Percentiles rank a stretch among this genome's conserved stretches.
phyloP scores from a whole-genome alignment of 1,284 basidiomycete genomes.

The Ceratorhiza oryzae-sativae region DNA sequence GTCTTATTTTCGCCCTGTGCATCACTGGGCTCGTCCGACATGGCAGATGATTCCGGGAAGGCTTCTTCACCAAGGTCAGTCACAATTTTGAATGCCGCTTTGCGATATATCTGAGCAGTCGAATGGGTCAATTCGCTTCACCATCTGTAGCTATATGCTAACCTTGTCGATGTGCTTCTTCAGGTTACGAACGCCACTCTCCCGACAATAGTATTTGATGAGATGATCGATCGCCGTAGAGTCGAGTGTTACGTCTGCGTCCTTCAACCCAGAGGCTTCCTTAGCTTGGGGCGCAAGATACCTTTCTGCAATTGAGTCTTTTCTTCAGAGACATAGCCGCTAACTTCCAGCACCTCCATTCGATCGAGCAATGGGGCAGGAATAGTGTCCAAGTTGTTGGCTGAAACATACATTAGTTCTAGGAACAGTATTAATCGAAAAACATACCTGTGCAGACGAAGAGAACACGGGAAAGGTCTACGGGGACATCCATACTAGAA shows the following conservation, averaged over 20 bases:
- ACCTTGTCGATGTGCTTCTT: conserved; percentile 98
- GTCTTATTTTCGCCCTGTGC: conserved; percentile 41
- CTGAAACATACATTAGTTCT: conserved; percentile 50
- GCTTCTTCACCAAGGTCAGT: conserved; percentile 89
- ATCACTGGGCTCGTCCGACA: conserved; percentile 43
- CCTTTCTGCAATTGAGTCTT: conserved; percentile 91
- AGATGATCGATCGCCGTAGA: conserved; percentile 84
- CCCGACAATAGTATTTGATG: conserved; percentile 96
- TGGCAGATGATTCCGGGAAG: conserved; percentile 59
- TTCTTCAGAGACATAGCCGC: conserved; percentile 96
- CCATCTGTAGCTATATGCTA: conserved; percentile 35
- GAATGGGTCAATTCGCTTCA: not conserved
- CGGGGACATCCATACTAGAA: conserved; percentile 91
- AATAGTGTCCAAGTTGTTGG: conserved; percentile 94
- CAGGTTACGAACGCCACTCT: conserved; percentile 93
- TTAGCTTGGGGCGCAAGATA: conserved; percentile 96
- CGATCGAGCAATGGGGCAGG: conserved; percentile 95
- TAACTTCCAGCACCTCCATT: conserved; percentile 97
- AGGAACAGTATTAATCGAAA: not conserved
- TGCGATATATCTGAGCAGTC: conserved; percentile 87
- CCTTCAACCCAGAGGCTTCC: conserved; percentile 86
- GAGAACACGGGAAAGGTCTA: conserved; percentile 93
- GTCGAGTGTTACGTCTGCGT: conserved; percentile 81
- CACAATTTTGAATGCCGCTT: conserved; percentile 93
- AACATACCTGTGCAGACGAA: conserved; percentile 90